Percentiles rank a stretch among this genome's conserved stretches.
These are phyloP conservation scores for Lizanozyma gosingica DNA, from an alignment of 1,139 yeast genomes.

Conservation along the genomic window DNA sequence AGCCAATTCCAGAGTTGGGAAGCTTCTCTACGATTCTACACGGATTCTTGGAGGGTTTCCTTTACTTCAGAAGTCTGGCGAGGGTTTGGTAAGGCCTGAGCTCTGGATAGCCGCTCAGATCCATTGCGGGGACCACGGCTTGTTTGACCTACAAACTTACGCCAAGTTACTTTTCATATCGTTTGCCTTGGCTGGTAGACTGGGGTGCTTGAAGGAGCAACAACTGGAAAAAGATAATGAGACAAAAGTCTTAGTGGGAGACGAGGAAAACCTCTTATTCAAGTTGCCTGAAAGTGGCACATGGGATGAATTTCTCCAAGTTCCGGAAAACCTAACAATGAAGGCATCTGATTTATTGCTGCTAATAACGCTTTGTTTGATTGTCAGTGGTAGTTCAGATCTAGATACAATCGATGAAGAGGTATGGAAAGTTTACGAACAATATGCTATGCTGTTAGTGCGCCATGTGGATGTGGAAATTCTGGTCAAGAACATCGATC, in stretches of 20 bases:
- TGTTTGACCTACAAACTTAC: background rate
- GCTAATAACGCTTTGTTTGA: background rate
- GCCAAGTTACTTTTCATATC: background rate
- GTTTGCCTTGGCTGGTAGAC: background rate
- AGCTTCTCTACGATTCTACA: background rate
- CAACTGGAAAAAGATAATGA: background rate
- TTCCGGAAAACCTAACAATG: background rate
- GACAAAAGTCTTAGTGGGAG: background rate
- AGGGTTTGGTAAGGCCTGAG: background rate
- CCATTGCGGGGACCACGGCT: background rate
- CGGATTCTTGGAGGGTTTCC: background rate
- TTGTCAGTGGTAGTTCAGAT: background rate
- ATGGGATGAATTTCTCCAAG: background rate
- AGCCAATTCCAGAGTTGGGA: background rate
- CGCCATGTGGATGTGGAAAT: background rate
- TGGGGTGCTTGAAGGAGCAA: background rate
- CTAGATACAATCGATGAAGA: background rate
- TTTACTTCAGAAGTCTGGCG: background rate
- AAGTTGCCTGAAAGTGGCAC: background rate
- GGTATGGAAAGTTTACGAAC: background rate
- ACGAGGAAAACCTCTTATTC: background rate
- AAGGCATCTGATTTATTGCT: background rate
- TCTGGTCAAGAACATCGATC: background rate
- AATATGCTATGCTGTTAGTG: background rate
- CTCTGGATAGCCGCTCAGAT: background rate